These are phyloP conservation scores for Lithohypha guttulata DNA, from an alignment of 2,329 filamentous ascomycete genomes.

Conservation along the genomic window DNA sequence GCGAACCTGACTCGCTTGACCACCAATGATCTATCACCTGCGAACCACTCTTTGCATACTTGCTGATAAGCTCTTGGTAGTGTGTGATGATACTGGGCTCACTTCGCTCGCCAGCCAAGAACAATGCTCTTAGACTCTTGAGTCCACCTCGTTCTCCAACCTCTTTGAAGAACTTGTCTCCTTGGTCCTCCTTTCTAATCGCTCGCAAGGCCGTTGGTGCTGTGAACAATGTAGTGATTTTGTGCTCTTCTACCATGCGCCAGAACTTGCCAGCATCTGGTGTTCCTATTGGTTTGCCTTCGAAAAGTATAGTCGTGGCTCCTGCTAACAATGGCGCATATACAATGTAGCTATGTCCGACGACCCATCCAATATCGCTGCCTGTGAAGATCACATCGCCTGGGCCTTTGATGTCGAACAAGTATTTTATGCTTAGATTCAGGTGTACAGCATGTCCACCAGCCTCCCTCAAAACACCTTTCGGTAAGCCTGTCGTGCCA, in stretches of 20 bases:
- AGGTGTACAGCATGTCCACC: conserved; percentile 81
- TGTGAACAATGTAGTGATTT: conserved; percentile 70
- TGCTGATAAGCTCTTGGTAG: conserved; percentile 62
- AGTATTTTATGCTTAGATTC: conserved; percentile 67
- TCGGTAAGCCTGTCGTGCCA: conserved; percentile 69
- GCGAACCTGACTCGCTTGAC: conserved; percentile 60
- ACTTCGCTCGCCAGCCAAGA: conserved; percentile 79
- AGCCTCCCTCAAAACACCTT: conserved; percentile 72
- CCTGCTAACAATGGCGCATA: conserved; percentile 79
- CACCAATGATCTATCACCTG: conserved; percentile 63
- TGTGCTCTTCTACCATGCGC: conserved; percentile 74
- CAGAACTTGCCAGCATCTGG: conserved; percentile 82
- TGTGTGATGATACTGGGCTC: conserved; percentile 75
- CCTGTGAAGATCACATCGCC: conserved; percentile 73
- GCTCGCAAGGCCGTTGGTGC: conserved; percentile 80
- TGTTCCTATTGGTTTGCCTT: conserved; percentile 88
- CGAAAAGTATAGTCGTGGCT: conserved; percentile 77
- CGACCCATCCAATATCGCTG: conserved; percentile 83
- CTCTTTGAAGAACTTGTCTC: conserved; percentile 53
- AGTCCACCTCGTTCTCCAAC: conserved; percentile 60
- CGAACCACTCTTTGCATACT: conserved; percentile 54
- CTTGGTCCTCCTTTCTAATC: conserved; percentile 74
- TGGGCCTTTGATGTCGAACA: conserved; percentile 72
- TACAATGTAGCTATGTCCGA: conserved; percentile 76
- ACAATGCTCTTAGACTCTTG: conserved; percentile 61